Base-by-base conservation (phyloP, 2,329 filamentous ascomycete genomes). In the Laburnicola sp. region DNA sequence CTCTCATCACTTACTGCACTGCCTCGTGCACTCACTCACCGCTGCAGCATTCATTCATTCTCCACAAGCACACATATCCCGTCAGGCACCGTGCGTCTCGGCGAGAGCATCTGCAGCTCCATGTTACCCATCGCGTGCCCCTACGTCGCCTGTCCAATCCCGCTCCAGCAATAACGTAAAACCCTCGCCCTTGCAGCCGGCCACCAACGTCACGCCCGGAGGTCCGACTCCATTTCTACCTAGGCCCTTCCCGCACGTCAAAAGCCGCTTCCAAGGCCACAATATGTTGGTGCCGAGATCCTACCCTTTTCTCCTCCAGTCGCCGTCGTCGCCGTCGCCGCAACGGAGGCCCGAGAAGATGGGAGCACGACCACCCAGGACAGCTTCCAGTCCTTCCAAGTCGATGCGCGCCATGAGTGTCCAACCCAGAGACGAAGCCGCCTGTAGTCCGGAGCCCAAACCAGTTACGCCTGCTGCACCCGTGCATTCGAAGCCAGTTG, bases 271-370 rank as follows among this genome's bases (percentile, higher is more conserved):
- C 68, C 63, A 66, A 64, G 59, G 57, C 53, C 59, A 59, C 45
- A 39, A 78, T 78, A 26, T n/a, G 74, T 73, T 78, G 66, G 75
- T 77, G 62, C 75, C 76, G 62, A 72, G 75, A 59, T 74, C 74
- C 52, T 78, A 74, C 63, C 70, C 71, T 48, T 76, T 75, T 63
- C 60, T 68, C 30, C 66, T 68, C n/a, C 63, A 58, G 39, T 62
- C 66, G 48, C 63, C 69, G 48, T 66, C 73, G 30, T n/a, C 45
- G 35, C 65, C 75, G 45, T 64, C 71, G 38, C 64, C 49, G 35
- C 56, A 50, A 31, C 42, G 47, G 27, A 31, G 34, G 9, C 53
- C 59, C 11, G 65, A 66, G 37, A 72, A 64, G 56, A 72, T 71
- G 69, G 67, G 68, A 55, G 57, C 60, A 23, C 58, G 63, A 54